Conservation (phyloP, 805 yeast species). For the Myxozyma udenii region DNA sequence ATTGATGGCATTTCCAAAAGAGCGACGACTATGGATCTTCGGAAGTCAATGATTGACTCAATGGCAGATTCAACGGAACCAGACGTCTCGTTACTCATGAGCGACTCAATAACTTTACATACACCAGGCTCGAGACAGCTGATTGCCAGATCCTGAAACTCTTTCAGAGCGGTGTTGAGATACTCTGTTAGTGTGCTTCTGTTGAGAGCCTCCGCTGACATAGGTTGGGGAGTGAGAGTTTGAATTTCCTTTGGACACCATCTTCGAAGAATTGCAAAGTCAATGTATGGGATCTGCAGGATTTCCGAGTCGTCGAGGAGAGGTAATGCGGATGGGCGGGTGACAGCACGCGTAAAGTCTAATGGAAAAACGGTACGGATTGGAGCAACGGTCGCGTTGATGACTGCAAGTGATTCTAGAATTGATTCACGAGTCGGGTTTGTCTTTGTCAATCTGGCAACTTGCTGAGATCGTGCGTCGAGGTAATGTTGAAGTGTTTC, state of each 20-base stretch:
- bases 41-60: constrained; percentile 9
- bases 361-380: constrained; percentile 17
- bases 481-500: constrained; percentile 12
- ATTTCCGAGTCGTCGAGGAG: constrained; percentile 16
- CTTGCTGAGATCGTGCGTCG: constrained; percentile 3
- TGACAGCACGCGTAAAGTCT: constrained; percentile 10
- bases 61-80: neutral
- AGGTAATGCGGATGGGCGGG: constrained; percentile 12
- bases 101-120: neutral
- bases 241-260: constrained; percentile 12
- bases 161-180: neutral
- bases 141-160: constrained; percentile 2
- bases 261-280: constrained; percentile 10
- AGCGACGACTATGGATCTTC: constrained; percentile 9
- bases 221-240: neutral
- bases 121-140: constrained; percentile 12
- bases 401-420: constrained; percentile 7
- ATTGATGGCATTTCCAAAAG: constrained; percentile 12
- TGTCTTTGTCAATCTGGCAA: neutral
- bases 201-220: neutral
- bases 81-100: neutral
- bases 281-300: constrained; percentile 12
- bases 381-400: constrained; percentile 14
- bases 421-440: constrained; percentile 2
- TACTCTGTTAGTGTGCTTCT: neutral